Conservation (phyloP, 768 basidiomycete genomes). For the Suillus cothurnatus region DNA sequence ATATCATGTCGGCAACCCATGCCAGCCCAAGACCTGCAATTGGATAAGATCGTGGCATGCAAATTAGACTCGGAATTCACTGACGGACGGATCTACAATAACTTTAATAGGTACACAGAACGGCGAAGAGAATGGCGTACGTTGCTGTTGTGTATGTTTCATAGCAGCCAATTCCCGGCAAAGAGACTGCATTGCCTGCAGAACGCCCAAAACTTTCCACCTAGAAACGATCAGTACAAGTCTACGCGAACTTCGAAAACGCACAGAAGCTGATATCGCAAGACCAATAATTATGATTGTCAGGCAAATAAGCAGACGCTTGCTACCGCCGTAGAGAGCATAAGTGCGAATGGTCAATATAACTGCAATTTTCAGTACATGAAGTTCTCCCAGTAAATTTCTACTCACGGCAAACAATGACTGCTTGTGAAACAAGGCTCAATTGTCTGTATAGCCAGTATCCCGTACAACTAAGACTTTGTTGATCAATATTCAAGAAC, state of each 20-base stretch:
- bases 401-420: not conserved
- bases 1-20: not conserved
- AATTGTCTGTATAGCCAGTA: not conserved
- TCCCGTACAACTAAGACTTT: not conserved
- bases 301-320: constrained; percentile 39
- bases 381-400: not conserved
- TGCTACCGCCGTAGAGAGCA: constrained; percentile 48
- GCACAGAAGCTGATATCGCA: constrained; percentile 36
- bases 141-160: constrained; percentile 4
- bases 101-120: constrained; percentile 32
- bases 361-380: constrained; percentile 30
- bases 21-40: not conserved
- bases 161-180: constrained; percentile 32
- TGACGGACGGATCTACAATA: not conserved
- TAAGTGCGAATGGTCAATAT: constrained; percentile 50
- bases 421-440: not conserved
- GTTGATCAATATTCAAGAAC: not conserved
- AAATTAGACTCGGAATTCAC: not conserved
- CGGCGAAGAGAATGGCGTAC: constrained; percentile 31
- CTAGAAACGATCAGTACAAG: not conserved
- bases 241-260: constrained; percentile 15
- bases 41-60: not conserved
- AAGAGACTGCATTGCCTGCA: constrained; percentile 34
- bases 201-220: constrained; percentile 42
- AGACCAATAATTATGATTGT: constrained; percentile 36